These are phyloP conservation scores for Pholiota conissans DNA, from an alignment of 768 basidiomycete genomes.

Conservation along the genomic window DNA sequence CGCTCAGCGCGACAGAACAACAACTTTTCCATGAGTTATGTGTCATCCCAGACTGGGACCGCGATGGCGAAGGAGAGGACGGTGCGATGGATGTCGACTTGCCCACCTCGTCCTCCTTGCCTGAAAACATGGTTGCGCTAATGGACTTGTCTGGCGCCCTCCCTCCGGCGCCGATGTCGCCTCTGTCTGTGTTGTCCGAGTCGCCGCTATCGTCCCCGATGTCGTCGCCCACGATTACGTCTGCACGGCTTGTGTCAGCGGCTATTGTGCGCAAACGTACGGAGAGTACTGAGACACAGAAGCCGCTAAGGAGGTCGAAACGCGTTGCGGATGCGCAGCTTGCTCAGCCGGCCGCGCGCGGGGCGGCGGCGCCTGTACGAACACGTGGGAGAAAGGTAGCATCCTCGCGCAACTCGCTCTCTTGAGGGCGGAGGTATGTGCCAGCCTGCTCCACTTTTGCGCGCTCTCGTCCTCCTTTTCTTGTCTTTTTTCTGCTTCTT, in stretches of 20 bases:
- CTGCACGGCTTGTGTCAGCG: neutral
- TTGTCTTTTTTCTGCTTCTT: neutral
- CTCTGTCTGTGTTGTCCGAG: constrained; percentile 1
- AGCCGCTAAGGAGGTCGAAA: constrained; percentile 60
- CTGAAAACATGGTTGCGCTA: neutral
- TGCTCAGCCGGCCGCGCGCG: constrained; percentile 39
- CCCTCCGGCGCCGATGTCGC: neutral
- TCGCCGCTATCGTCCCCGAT: constrained; percentile 10
- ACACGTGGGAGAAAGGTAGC: constrained; percentile 22
- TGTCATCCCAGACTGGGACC: constrained; percentile 56
- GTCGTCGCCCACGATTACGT: constrained; percentile 7
- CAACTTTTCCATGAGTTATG: constrained; percentile 71
- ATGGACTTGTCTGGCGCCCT: neutral
- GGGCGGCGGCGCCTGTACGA: constrained; percentile 35
- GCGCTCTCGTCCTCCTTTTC: neutral
- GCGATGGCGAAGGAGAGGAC: constrained; percentile 24
- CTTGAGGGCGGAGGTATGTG: constrained; percentile 19
- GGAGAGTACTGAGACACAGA: constrained; percentile 7
- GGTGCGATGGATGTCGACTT: constrained; percentile 3
- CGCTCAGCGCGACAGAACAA: constrained; percentile 69
- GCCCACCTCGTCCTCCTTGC: neutral
- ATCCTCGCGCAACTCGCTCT: constrained; percentile 39
- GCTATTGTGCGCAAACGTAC: neutral
- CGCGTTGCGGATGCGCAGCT: constrained; percentile 58
- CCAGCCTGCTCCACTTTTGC: neutral